Evolutionary conservation across 2,329 filamentous ascomycete species (phyloP).

Genomic region (Metarhizium sp.): DNA sequence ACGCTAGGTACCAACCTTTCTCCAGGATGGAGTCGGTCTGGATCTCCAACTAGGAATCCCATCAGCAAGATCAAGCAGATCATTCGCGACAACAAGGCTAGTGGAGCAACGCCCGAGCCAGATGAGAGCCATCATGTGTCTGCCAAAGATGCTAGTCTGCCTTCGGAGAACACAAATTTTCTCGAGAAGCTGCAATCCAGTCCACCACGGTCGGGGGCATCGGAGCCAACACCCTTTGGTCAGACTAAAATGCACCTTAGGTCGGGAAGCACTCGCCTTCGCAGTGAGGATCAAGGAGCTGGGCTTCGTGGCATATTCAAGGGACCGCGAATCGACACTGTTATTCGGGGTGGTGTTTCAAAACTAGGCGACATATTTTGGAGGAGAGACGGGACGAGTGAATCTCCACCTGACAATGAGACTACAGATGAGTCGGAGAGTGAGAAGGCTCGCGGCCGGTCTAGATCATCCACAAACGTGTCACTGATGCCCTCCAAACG

Average conservation of each 20-base stretch:
- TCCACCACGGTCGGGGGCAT: slow-evolving; percentile 24
- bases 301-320: slow-evolving; percentile 63
- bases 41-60: slow-evolving; percentile 54
- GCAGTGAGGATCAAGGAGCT: slow-evolving; percentile 20
- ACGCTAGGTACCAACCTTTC: slow-evolving; percentile 55
- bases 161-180: slow-evolving; percentile 13
- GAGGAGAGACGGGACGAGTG: slow-evolving; percentile 36
- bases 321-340: slow-evolving; percentile 57
- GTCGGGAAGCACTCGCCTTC: slow-evolving; percentile 38
- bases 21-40: slow-evolving; percentile 49
- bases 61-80: slow-evolving; percentile 46
- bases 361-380: slow-evolving; percentile 48
- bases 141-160: slow-evolving; percentile 16
- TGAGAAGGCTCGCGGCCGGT: slow-evolving; percentile 31
- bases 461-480: slow-evolving; percentile 23
- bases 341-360: slow-evolving; percentile 52
- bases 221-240: slow-evolving; percentile 12
- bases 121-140: slow-evolving; percentile 18
- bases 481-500: slow-evolving; percentile 25
- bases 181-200: slow-evolving; percentile 8
- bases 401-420: slow-evolving; percentile 26
- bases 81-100: slow-evolving; percentile 44
- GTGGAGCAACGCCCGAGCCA: slow-evolving; percentile 30
- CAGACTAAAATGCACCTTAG: slow-evolving; percentile 29
- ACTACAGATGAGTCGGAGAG: slow-evolving; percentile 41